Percentiles rank a stretch among this genome's conserved stretches.
Conservation (phyloP, 305 asterid genomes). For the Striga hermonthica region DNA sequence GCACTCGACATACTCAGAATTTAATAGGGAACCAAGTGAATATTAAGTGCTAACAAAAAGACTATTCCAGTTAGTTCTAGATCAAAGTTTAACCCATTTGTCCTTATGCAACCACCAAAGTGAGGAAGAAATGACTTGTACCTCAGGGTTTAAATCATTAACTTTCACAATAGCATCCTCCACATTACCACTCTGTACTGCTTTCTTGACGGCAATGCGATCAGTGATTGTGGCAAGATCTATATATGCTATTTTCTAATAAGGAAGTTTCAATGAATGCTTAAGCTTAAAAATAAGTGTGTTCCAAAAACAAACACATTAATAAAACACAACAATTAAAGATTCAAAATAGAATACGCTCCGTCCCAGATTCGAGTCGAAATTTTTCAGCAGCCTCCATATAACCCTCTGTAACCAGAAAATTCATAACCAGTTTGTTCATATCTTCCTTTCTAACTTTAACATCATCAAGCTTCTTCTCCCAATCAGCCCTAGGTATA, state of each 20-base stretch:
- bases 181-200: constrained; percentile 68
- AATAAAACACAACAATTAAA: background rate
- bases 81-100: background rate
- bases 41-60: too few relatives aligned
- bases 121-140: constrained; percentile 3
- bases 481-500: constrained; percentile 65
- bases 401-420: constrained; percentile 67
- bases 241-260: constrained; percentile 61
- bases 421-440: constrained; percentile 74
- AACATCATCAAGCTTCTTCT: constrained; percentile 52
- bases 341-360: constrained; percentile 46
- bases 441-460: constrained; percentile 64
- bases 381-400: constrained; percentile 64
- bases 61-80: background rate
- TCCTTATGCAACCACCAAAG: background rate
- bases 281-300: background rate
- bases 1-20: constrained; percentile 35
- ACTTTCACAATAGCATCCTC: constrained; percentile 80
- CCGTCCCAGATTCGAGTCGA: constrained; percentile 61
- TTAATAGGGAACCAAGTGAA: background rate
- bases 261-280: constrained; percentile 40
- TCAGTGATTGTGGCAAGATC: constrained; percentile 76
- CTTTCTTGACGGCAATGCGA: constrained; percentile 74
- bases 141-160: constrained; percentile 84
- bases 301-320: background rate